phyloP scores from a whole-genome alignment of 2,329 filamentous ascomycete genomes.

The Sclerotinia trifoliorum region DNA sequence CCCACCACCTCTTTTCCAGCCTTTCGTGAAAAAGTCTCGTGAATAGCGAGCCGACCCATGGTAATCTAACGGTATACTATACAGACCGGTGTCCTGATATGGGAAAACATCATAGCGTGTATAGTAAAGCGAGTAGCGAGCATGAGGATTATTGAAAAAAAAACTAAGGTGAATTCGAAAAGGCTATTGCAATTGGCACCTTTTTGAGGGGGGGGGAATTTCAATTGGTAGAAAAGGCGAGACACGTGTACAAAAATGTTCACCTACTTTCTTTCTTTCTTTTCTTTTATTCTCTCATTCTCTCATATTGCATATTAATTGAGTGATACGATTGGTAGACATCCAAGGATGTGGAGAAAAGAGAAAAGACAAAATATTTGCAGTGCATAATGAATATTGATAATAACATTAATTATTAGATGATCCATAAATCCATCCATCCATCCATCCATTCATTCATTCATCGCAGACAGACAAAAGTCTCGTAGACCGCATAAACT shows the following conservation, averaged over 20 bases:
- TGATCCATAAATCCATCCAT: neutral
- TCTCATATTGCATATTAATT: too few species aligned
- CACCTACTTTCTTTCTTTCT: slow-evolving; percentile 18
- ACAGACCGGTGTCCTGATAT: neutral
- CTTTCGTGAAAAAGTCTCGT: slow-evolving; percentile 4
- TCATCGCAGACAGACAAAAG: too few species aligned
- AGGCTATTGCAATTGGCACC: neutral
- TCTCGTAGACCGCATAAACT: slow-evolving; percentile 16
- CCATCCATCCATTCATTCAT: too few species aligned
- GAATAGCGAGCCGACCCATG: neutral
- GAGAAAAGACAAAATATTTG: neutral
- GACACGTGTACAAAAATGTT: slow-evolving; percentile 20
- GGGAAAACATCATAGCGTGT: neutral
- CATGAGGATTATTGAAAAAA: neutral
- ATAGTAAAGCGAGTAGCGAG: neutral
- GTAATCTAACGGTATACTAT: neutral
- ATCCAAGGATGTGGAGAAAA: slow-evolving; percentile 9
- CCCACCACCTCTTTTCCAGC: neutral
- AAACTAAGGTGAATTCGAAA: neutral
- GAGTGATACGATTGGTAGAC: neutral
- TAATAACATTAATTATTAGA: slow-evolving; percentile 3
- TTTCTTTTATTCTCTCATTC: too few species aligned
- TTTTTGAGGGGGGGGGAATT: neutral
- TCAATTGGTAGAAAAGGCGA: slow-evolving; percentile 3
- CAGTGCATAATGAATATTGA: slow-evolving; percentile 18